phyloP scores from a whole-genome alignment of 164 flowering plant genomes.

The Buxus sempervirens region DNA sequence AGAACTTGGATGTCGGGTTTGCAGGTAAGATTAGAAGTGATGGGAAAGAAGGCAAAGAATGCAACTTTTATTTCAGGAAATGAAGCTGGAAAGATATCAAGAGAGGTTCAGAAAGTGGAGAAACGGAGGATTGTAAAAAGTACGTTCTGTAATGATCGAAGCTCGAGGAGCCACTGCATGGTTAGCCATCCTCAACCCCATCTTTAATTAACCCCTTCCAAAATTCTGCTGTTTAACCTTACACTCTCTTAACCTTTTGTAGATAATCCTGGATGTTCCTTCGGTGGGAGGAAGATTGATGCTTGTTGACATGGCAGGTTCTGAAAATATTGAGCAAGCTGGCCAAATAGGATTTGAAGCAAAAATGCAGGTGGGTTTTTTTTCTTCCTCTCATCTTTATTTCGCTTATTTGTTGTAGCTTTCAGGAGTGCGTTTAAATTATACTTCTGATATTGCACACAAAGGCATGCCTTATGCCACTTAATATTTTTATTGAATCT shows the following conservation, averaged over 20 bases:
- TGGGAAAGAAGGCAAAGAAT: constrained; percentile 96
- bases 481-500: constrained; percentile 13
- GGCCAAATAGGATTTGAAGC: constrained; percentile 95
- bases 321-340: constrained; percentile 98
- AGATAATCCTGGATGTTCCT: constrained; percentile 96
- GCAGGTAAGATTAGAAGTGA: constrained; percentile 89
- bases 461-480: neutral
- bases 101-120: constrained; percentile 95
- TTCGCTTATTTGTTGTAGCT: neutral
- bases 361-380: constrained; percentile 77
- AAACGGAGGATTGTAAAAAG: constrained; percentile 87
- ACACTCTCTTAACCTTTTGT: constrained; percentile 6
- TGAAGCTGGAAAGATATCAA: constrained; percentile 90
- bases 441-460: neutral
- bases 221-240: neutral
- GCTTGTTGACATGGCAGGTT: constrained; percentile 99
- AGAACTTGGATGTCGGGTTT: constrained; percentile 2
- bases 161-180: constrained; percentile 99
- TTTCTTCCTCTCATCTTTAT: neutral
- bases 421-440: neutral
- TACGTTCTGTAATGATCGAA: constrained; percentile 87
- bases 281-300: constrained; percentile 88
- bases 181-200: constrained; percentile 27
- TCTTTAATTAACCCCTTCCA: neutral
- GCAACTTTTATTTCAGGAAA: constrained; percentile 89